Conservation (phyloP, 2,329 filamentous ascomycete species). For the Capronia coronata region DNA sequence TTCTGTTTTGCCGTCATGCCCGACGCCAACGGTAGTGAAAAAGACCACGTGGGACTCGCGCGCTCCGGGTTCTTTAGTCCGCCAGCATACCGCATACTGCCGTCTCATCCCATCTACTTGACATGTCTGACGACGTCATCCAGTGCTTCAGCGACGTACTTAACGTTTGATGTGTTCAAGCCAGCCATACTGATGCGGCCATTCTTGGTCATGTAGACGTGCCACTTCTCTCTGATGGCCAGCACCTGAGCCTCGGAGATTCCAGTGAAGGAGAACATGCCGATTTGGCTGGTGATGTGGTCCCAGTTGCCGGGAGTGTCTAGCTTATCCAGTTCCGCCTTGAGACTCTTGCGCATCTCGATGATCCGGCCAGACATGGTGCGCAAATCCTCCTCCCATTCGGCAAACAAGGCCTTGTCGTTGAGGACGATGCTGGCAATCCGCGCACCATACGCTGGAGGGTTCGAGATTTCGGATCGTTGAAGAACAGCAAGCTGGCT, state of each 20-base stretch:
- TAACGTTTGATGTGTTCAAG: constrained; percentile 84
- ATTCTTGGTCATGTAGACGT: constrained; percentile 73
- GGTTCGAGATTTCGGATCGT: constrained; percentile 95
- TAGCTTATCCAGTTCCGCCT: constrained; percentile 72
- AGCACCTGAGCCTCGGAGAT: constrained; percentile 45
- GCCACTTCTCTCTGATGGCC: constrained; percentile 43
- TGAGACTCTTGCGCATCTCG: constrained; percentile 74
- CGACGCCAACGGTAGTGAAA: too few relatives aligned
- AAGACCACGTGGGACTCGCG: too few relatives aligned
- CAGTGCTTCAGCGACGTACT: constrained; percentile 86
- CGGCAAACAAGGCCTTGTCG: constrained; percentile 68
- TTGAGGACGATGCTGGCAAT: constrained; percentile 83
- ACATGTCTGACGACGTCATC: constrained; percentile 63
- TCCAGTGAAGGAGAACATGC: constrained; percentile 88
- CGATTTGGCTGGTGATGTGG: constrained; percentile 97
- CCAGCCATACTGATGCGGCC: constrained; percentile 97
- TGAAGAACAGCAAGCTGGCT: constrained; percentile 91
- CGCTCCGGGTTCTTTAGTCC: too few relatives aligned
- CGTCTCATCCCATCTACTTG: constrained; percentile 5
- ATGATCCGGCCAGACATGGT: constrained; percentile 97
- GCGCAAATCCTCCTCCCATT: constrained; percentile 87
- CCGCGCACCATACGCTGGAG: constrained; percentile 85
- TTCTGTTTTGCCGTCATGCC: too few relatives aligned
- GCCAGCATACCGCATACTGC: too few relatives aligned
- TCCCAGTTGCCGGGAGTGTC: constrained; percentile 88